phyloP scores from a whole-genome alignment of 2,329 filamentous ascomycete species.

The Tolypocladium nubicola region DNA sequence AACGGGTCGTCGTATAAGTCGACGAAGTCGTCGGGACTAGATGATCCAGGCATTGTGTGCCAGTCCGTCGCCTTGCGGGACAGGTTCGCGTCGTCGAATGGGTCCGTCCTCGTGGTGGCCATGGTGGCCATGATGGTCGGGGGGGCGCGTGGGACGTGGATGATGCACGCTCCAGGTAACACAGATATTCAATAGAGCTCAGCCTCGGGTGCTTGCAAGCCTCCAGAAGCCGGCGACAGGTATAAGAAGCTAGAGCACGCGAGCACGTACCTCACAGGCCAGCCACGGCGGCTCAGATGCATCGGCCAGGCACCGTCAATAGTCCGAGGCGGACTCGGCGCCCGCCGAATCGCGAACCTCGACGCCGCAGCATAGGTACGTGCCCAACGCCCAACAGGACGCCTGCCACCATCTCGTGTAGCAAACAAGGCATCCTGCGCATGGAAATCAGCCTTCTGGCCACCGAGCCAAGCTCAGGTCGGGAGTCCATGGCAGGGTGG shows the following conservation, averaged over 20 bases:
- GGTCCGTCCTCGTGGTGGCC: neutral
- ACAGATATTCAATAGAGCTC: neutral
- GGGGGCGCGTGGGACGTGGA: neutral
- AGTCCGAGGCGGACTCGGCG: neutral
- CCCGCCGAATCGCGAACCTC: neutral
- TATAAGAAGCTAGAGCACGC: neutral
- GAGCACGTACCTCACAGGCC: neutral
- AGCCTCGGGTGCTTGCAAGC: neutral
- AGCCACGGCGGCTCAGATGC: neutral
- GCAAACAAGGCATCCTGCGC: neutral
- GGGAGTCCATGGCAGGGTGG: neutral
- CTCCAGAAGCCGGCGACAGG: neutral
- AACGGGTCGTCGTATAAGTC: slow-evolving; percentile 19
- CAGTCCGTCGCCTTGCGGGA: slow-evolving; percentile 5
- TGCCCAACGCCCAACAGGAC: neutral
- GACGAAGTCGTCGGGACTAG: slow-evolving; percentile 18
- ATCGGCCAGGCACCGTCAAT: neutral
- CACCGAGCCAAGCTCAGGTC: neutral
- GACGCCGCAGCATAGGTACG: neutral
- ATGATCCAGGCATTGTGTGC: slow-evolving; percentile 17
- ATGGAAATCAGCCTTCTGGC: neutral
- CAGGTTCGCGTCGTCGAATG: neutral
- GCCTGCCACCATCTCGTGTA: neutral
- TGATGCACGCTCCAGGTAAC: neutral
- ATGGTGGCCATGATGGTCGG: neutral